Evolutionary conservation across 495 filamentous ascomycete genomes (phyloP).

Genomic region (Hypomontagnella submonticulosa): DNA sequence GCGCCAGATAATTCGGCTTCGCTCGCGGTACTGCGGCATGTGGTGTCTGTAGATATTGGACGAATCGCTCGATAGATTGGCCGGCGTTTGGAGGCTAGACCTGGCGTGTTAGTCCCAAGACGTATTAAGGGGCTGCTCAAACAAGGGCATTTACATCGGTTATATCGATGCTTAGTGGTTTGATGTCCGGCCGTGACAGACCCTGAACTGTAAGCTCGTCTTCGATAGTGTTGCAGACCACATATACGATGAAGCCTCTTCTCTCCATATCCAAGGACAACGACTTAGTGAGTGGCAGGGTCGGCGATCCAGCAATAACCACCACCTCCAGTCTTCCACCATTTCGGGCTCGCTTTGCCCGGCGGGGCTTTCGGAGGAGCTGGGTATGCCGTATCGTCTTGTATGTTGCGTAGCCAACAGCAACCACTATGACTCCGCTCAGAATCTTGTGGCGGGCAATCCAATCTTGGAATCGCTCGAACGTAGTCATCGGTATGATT

Average conservation of each 20-base stretch:
- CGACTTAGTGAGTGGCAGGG: slow-evolving; percentile 81
- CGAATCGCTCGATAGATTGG: slow-evolving; percentile 72
- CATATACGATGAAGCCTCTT: slow-evolving; percentile 91
- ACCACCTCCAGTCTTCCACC: slow-evolving; percentile 92
- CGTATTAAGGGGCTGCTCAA: background rate
- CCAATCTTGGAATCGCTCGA: slow-evolving; percentile 66
- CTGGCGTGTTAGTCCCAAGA: slow-evolving; percentile 35
- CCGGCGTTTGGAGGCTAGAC: slow-evolving; percentile 59
- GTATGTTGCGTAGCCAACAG: slow-evolving; percentile 74
- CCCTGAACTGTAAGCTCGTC: slow-evolving; percentile 84
- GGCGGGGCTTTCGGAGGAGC: slow-evolving; percentile 70
- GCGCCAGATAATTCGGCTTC: slow-evolving; percentile 75
- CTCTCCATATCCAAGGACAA: slow-evolving; percentile 87
- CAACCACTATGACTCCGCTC: slow-evolving; percentile 73
- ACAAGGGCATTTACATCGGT: slow-evolving; percentile 66
- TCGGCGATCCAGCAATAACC: slow-evolving; percentile 83
- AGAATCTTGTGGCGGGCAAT: slow-evolving; percentile 73
- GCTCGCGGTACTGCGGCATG: slow-evolving; percentile 77
- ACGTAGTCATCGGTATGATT: slow-evolving; percentile 49
- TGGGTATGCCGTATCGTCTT: slow-evolving; percentile 71
- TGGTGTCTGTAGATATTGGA: slow-evolving; percentile 72
- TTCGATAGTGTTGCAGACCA: slow-evolving; percentile 80
- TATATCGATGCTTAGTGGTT: slow-evolving; percentile 83
- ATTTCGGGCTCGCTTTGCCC: slow-evolving; percentile 79
- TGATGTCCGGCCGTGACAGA: slow-evolving; percentile 80